Evolutionary conservation across 78 protist genomes (phyloP).

Genomic region (Pigoraptor vietnamica): DNA sequence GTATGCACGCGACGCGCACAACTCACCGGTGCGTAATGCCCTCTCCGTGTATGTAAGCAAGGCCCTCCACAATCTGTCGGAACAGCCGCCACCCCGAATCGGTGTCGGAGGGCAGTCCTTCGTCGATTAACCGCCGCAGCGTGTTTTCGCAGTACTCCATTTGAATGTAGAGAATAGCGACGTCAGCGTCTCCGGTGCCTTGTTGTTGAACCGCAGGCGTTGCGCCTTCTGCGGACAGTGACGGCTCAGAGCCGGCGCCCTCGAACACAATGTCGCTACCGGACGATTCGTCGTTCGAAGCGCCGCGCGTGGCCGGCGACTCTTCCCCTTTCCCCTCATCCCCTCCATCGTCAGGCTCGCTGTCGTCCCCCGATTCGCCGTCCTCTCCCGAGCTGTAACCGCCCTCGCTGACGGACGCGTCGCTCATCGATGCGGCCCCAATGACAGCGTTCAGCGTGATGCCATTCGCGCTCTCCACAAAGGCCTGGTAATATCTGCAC

Average conservation of each 20-base stretch:
- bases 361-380: not conserved
- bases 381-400: not conserved
- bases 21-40: constrained; percentile 33
- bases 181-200: not conserved
- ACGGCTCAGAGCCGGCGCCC: no score
- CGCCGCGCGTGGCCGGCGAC: no score
- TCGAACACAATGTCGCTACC: not conserved
- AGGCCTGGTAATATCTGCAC: constrained; percentile 26
- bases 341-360: not conserved
- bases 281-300: no score
- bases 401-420: not conserved
- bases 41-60: constrained; percentile 9
- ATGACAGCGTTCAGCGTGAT: not conserved
- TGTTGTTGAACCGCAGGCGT: not conserved
- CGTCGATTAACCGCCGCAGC: not conserved
- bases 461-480: constrained; percentile 9
- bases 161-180: constrained; percentile 6
- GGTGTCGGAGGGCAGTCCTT: not conserved
- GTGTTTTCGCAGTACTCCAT: constrained; percentile 32
- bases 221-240: no score
- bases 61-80: constrained; percentile 17
- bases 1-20: no score
- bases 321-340: not conserved
- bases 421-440: not conserved
- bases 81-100: not conserved